Percentiles rank a stretch among this genome's conserved stretches.
These are phyloP conservation scores for Brassica cretica DNA, from an alignment of 345 rosid species.

Conservation along the genomic window DNA sequence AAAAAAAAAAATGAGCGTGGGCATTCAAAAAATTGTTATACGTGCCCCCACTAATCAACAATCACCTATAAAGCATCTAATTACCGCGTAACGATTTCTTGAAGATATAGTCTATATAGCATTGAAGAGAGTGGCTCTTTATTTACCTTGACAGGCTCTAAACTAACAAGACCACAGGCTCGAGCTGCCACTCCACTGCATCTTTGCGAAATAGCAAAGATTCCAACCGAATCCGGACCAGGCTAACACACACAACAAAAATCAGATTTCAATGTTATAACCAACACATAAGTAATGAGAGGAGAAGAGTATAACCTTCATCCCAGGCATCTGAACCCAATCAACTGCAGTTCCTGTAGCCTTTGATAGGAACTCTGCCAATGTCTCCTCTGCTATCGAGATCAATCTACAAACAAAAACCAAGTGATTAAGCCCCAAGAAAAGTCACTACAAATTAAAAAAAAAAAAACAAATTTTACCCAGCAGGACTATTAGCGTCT, in stretches of 20 bases:
- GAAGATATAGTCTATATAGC: too few relatives aligned
- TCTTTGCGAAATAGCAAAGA: slow-evolving; percentile 97
- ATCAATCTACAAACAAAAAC: slow-evolving; percentile 66
- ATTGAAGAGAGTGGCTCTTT: not conserved
- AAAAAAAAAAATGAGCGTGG: too few relatives aligned
- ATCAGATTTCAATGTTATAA: not conserved
- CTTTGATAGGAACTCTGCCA: slow-evolving; percentile 99
- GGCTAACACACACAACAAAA: slow-evolving; percentile 51
- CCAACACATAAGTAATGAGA: not conserved
- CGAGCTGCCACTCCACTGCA: slow-evolving; percentile 99
- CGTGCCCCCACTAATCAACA: too few relatives aligned
- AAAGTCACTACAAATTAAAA: not conserved
- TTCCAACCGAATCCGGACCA: slow-evolving; percentile 99
- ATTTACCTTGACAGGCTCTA: slow-evolving; percentile 84
- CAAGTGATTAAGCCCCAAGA: not conserved
- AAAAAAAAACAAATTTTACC: slow-evolving; percentile 45
- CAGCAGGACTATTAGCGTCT: slow-evolving; percentile 97
- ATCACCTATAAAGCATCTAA: too few relatives aligned
- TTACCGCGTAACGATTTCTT: too few relatives aligned
- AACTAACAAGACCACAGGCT: slow-evolving; percentile 98
- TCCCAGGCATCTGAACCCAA: slow-evolving; percentile 99
- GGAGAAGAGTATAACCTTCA: slow-evolving; percentile 59
- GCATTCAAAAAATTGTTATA: too few relatives aligned
- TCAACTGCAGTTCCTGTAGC: slow-evolving; percentile 99
- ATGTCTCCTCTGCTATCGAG: slow-evolving; percentile 98